Percentiles rank a stretch among this genome's conserved stretches.
Conservation (phyloP, 139 green algal species). For the Coelastrella sp. region DNA sequence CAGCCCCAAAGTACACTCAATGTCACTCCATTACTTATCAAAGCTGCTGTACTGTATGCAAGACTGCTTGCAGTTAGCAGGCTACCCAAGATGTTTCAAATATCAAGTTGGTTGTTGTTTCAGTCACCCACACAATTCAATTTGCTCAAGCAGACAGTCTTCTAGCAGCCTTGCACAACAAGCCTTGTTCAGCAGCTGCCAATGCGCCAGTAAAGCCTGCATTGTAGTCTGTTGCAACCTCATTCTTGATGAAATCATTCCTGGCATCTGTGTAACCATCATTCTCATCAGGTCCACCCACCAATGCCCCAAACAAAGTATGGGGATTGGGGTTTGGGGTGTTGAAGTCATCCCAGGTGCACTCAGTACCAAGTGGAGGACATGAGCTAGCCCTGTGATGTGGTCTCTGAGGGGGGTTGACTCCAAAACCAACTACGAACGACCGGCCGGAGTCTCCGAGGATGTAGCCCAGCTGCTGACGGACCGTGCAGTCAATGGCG, state of each 20-base stretch:
- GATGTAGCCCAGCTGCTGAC: conserved; percentile 54
- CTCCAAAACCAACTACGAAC: conserved; percentile 51
- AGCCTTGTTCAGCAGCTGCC: conserved; percentile 17
- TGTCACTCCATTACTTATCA: too few species aligned
- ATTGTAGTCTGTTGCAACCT: conserved; percentile 69
- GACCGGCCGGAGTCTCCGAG: conserved; percentile 45
- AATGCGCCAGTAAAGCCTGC: conserved; percentile 50
- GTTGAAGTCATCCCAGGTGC: conserved; percentile 47
- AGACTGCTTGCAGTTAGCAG: too few species aligned
- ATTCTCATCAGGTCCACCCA: conserved; percentile 64
- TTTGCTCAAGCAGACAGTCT: too few species aligned
- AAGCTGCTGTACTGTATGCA: too few species aligned
- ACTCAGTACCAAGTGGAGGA: background rate
- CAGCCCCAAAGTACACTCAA: too few species aligned
- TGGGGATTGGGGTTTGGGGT: conserved; percentile 63
- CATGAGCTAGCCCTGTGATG: conserved; percentile 47
- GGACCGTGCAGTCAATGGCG: conserved; percentile 32
- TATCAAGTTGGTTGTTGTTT: too few species aligned
- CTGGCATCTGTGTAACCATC: conserved; percentile 51
- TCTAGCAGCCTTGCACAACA: background rate
- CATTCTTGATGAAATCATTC: conserved; percentile 48
- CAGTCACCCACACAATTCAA: too few species aligned
- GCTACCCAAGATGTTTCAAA: too few species aligned
- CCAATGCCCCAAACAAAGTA: conserved; percentile 71
- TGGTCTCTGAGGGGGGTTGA: conserved; percentile 39